A percentile compares a stretch with the other conserved stretches of the same genome.
These are phyloP conservation scores for Pyronema domesticum DNA, from an alignment of 495 filamentous ascomycete genomes.

Conservation along the genomic window DNA sequence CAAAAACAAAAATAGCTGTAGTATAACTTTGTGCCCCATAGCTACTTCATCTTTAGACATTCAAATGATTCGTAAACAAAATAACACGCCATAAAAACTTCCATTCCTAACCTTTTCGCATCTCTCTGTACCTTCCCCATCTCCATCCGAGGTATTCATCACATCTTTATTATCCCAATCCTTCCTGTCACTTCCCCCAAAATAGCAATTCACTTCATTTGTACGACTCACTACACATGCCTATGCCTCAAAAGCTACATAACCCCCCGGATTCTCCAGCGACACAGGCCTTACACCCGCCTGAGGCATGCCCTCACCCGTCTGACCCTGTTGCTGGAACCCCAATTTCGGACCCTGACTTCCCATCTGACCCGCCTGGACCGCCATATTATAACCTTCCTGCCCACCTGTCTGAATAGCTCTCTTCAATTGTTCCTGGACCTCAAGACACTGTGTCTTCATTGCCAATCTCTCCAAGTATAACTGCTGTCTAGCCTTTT, in stretches of 20 bases:
- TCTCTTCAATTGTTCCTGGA: conserved; percentile 55
- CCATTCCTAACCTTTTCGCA: no score
- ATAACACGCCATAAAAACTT: no score
- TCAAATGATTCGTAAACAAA: no score
- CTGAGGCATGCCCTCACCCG: conserved; percentile 29
- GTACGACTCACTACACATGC: not conserved
- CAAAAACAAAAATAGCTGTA: no score
- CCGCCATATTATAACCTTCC: conserved; percentile 16
- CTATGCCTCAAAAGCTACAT: conserved; percentile 20
- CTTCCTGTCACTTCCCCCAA: no score
- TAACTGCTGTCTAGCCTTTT: conserved; percentile 74
- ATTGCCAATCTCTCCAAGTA: conserved; percentile 83
- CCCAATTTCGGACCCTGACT: conserved; percentile 37
- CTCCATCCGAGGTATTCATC: no score
- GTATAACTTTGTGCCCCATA: no score
- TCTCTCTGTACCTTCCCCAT: no score
- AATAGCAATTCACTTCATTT: no score
- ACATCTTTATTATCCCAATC: no score
- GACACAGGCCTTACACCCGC: conserved; percentile 46
- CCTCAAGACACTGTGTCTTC: conserved; percentile 66
- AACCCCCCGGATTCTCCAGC: conserved; percentile 34
- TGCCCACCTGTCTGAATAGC: conserved; percentile 39
- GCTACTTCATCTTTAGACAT: no score
- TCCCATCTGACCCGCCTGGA: conserved; percentile 14
- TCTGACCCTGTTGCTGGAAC: conserved; percentile 23